Percentiles rank a stretch among this genome's conserved stretches.
Evolutionary conservation across 2,329 filamentous ascomycete genomes (phyloP).

Genomic region (Endoconidiophora polonica): DNA sequence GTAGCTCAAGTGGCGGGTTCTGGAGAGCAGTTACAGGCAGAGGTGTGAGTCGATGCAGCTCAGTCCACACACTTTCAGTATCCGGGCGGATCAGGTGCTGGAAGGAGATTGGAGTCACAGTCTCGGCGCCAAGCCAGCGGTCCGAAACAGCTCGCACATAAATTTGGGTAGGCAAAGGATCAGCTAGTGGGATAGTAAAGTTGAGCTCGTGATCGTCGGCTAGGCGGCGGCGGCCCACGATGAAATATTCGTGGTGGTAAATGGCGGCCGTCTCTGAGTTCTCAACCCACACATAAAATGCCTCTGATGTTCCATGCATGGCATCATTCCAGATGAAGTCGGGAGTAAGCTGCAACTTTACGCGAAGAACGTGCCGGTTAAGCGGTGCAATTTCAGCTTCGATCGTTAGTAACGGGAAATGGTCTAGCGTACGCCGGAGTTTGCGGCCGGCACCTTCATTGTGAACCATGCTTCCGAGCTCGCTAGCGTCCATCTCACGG

Average conservation of each 20-base stretch:
- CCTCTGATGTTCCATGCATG: conserved; percentile 83
- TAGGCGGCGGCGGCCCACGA: conserved; percentile 74
- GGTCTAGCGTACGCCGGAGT: conserved; percentile 65
- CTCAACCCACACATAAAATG: conserved; percentile 98
- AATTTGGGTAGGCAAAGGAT: conserved; percentile 86
- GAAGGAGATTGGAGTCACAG: conserved; percentile 87
- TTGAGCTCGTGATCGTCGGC: conserved; percentile 95
- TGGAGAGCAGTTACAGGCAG: conserved; percentile 74
- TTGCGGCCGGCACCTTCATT: conserved; percentile 76
- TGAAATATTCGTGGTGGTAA: conserved; percentile 95
- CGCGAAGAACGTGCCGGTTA: conserved; percentile 86
- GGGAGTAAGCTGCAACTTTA: conserved; percentile 69
- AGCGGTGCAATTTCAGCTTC: conserved; percentile 91
- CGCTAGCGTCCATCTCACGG: conserved; percentile 80
- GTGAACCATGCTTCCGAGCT: conserved; percentile 82
- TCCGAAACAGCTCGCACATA: conserved; percentile 92
- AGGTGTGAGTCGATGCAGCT: conserved; percentile 80
- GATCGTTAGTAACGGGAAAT: conserved; percentile 80
- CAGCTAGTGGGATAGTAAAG: conserved; percentile 88
- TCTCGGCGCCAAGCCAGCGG: conserved; percentile 91
- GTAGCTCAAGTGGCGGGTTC: conserved; percentile 69
- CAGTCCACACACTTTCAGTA: conserved; percentile 93
- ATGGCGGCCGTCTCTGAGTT: conserved; percentile 96
- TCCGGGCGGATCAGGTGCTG: conserved; percentile 95
- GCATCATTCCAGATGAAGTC: conserved; percentile 93